Evolutionary conservation across 345 rosid genomes (phyloP).

Genomic region (Eucalyptus lansdowneana): DNA sequence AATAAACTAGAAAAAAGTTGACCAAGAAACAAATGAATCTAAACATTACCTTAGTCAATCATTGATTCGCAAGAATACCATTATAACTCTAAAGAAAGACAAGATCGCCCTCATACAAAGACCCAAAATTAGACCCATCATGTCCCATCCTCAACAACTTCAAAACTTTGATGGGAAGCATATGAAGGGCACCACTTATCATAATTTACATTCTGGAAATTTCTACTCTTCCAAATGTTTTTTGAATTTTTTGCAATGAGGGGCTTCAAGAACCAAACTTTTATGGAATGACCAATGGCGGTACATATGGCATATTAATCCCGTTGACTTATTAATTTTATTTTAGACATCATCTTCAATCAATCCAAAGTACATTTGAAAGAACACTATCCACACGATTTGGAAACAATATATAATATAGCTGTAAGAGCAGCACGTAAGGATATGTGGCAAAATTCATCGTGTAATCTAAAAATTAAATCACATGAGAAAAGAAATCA

Average conservation of each 20-base stretch:
- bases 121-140: background rate
- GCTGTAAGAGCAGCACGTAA: background rate
- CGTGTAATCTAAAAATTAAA: background rate
- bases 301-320: background rate
- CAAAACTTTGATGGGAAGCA: background rate
- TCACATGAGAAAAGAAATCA: background rate
- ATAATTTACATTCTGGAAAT: background rate
- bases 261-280: background rate
- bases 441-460: background rate
- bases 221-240: background rate
- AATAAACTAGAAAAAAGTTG: background rate
- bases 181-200: background rate
- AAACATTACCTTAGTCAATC: background rate
- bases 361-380: background rate
- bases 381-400: background rate
- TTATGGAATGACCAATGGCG: background rate
- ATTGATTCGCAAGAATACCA: background rate
- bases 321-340: background rate
- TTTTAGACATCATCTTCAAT: background rate
- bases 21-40: background rate
- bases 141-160: background rate
- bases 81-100: background rate
- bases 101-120: background rate
- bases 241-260: background rate
- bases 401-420: background rate